Base-by-base conservation (phyloP, 768 basidiomycete genomes). In the Exsudoporus frostii region DNA sequence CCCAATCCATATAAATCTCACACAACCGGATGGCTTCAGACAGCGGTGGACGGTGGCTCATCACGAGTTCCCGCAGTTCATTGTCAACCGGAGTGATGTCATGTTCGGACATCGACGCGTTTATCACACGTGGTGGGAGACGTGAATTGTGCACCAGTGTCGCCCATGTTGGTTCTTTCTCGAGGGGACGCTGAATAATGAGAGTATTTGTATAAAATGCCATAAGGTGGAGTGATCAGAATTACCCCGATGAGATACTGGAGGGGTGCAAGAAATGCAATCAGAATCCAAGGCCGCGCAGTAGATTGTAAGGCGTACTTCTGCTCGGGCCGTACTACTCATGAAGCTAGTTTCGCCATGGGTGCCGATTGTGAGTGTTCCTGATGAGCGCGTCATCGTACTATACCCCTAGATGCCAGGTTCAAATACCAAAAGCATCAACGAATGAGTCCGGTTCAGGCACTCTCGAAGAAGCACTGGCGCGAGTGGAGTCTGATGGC, bases 301-400 rank as follows among this genome's bases (percentile, higher is more conserved):
- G 24, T 27, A 17, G 44, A n/a, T 19, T 19, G 10, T 30, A 20
- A 55, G 11, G 60, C 78, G 46, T 57, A 86, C 86, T 76, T 89
- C 86, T 22, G 84, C 76, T 34, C 85, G 79, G 7, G 88, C 83
- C 0, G 85, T 88, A 52, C 77, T 76, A 17, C 88, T 85, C 52
- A 84, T 73, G 64, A 83, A 86, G 33, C 69, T 76, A 1, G 78
- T 74, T 56, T 81, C 80, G 0, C 82, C 83, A 43, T 77, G 66
- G 22, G 75, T 64, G n/a, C 78, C 81, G 24, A 86, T 73, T 3
- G 77, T 78, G 46, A 87, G 69, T 9, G 84, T 85, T 17, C 83
- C 83, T 83, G 45, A 46, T 33, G n/a, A 53, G 38, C 34, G 40
- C 6, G 22, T 45, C 37, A 36, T 20, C 40, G 47, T 44, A 46